Base-by-base conservation (phyloP, 2,329 filamentous ascomycete genomes). In the Colletotrichum chlorophyti region DNA sequence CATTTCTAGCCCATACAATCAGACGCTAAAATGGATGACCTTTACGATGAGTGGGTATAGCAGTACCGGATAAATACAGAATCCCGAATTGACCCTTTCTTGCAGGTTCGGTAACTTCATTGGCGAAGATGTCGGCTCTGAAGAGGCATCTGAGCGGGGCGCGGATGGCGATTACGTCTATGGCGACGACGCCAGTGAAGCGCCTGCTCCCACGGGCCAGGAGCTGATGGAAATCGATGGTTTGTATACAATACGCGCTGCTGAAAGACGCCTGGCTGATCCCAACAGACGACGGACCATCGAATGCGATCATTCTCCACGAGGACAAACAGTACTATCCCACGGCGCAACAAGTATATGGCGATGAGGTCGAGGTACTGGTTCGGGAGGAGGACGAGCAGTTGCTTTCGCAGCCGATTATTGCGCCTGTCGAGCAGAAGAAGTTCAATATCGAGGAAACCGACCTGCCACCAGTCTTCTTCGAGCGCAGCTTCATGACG, bases 281-380 rank as follows among this genome's bases (percentile, higher is more conserved):
- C 38, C 34, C n/a, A 31, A 35, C 49, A 65, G 64, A 63, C 10
- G 86, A 92, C 73, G 93, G 91, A 12, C 91, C 94, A 4, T 97
- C 93, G 5, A 99, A 98, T 74, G 94, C 95, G 48, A 93, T 99
- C n/a, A 85, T 99, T 57, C 84, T 99, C 41, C 95, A 99, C 77
- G 95, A 99, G 81, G 95, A 99, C 78, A 99, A 99, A 75, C 95
- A 98, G 73, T 99, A 99, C 76, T 99, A 99, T 72, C 95, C 95
- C 26, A 97, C 93, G n/a, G 95, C 95, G 54, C 89, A 94, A 70
- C 95, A 99, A 74, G 88, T 97, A 37, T 99, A 98, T 72, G 95
- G 95, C 49, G 84, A 88, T 66, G 93, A 95, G 76, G 95, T 99
- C 67, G 95, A 99, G 77, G 95, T 94, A 2, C 79, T 97, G 74